Evolutionary conservation across 108 stramenopile genomes (phyloP).

Genomic region (Pseudonitzschia pungens): DNA sequence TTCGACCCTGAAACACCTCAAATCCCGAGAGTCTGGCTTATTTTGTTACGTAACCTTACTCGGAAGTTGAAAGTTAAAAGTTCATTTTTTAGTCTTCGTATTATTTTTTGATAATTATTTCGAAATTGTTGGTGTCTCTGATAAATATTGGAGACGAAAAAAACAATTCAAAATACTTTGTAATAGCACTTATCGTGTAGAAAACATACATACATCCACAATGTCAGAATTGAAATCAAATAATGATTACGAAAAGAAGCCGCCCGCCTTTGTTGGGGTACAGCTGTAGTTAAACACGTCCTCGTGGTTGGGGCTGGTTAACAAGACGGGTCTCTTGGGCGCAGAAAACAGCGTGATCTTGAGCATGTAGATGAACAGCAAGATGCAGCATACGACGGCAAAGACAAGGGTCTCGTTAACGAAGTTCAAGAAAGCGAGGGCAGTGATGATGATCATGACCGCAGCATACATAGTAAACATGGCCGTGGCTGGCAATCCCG

Average conservation of each 20-base stretch:
- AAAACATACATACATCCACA: background rate
- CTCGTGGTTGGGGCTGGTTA: constrained; percentile 43
- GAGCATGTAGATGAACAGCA: constrained; percentile 88
- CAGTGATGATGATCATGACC: constrained; percentile 60
- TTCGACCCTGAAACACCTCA: too few relatives aligned
- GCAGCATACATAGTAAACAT: constrained; percentile 72
- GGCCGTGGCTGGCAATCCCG: constrained; percentile 68
- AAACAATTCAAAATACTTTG: too few relatives aligned
- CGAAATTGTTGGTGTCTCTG: too few relatives aligned
- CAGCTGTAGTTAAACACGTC: background rate
- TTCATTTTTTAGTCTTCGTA: too few relatives aligned
- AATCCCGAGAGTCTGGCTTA: too few relatives aligned
- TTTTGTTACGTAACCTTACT: too few relatives aligned
- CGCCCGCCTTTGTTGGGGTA: background rate
- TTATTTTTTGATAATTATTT: too few relatives aligned
- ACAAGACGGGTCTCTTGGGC: constrained; percentile 40
- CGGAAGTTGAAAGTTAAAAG: too few relatives aligned
- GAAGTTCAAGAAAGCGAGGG: constrained; percentile 72
- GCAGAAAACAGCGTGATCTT: constrained; percentile 85
- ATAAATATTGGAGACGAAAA: too few relatives aligned
- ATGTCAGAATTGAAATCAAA: too few relatives aligned
- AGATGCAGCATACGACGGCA: constrained; percentile 79
- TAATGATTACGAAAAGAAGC: background rate
- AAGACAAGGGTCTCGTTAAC: constrained; percentile 86
- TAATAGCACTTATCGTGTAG: too few relatives aligned